Percentiles rank a stretch among this genome's conserved stretches.
Conservation (phyloP, 2,329 filamentous ascomycete genomes). For the Colletotrichum orbiculare region DNA sequence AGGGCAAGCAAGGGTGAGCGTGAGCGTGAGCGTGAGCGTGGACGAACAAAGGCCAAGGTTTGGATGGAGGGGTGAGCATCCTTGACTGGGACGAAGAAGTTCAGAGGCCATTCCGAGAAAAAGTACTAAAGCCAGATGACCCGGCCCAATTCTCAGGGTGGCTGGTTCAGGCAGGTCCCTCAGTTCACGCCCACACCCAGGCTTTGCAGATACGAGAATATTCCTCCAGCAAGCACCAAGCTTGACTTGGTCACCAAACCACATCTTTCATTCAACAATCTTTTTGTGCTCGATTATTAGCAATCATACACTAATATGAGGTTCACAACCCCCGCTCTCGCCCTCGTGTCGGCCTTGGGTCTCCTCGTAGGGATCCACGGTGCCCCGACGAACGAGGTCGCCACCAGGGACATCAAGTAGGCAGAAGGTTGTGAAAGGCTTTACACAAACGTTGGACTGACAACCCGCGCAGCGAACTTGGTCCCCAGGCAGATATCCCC, state of each 20-base stretch:
- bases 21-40: not conserved
- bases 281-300: not conserved
- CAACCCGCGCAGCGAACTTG: conserved; percentile 12
- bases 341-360: conserved; percentile 23
- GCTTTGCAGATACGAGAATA: conserved; percentile 16
- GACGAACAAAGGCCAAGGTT: conserved; percentile 21
- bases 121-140: conserved; percentile 25
- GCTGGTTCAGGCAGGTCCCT: conserved; percentile 17
- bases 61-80: conserved; percentile 10
- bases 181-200: conserved; percentile 27
- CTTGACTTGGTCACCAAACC: conserved; percentile 14
- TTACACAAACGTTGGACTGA: not conserved
- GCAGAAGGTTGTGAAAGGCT: not conserved
- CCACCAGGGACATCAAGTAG: conserved; percentile 5
- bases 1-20: too few relatives aligned
- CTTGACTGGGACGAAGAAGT: conserved; percentile 2
- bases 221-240: conserved; percentile 9
- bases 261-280: not conserved
- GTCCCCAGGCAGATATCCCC: conserved; percentile 14
- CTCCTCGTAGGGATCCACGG: conserved; percentile 33
- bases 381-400: conserved; percentile 23
- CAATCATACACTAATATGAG: conserved; percentile 19
- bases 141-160: fast-evolving
- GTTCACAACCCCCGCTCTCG: conserved; percentile 18
- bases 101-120: not conserved